Evolutionary conservation across 2,329 filamentous ascomycete species (phyloP).

Genomic region (Beauveria pseudobassiana): DNA sequence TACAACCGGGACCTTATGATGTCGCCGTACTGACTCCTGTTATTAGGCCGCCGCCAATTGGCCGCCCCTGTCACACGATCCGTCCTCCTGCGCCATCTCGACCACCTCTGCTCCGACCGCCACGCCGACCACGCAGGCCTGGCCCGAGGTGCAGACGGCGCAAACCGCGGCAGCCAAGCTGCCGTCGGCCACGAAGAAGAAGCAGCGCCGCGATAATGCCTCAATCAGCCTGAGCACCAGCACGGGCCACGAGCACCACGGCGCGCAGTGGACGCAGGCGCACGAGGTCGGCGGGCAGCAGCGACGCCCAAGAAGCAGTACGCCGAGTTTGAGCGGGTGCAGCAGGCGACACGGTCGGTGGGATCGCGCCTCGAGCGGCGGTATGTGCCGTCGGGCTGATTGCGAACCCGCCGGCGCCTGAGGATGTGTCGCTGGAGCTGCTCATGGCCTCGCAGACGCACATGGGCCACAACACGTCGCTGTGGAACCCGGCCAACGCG

Average conservation of each 20-base stretch:
- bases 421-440: constrained; percentile 82
- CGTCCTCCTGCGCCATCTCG: constrained; percentile 24
- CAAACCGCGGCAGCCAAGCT: constrained; percentile 18
- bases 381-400: constrained; percentile 61
- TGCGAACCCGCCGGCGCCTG: constrained; percentile 63
- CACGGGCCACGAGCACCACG: constrained; percentile 9
- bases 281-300: constrained; percentile 29
- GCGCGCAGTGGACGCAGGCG: constrained; percentile 21
- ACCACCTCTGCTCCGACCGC: constrained; percentile 19
- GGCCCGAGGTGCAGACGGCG: constrained; percentile 15
- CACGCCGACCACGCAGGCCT: constrained; percentile 14
- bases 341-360: constrained; percentile 37
- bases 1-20: neutral
- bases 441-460: constrained; percentile 82
- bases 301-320: constrained; percentile 32
- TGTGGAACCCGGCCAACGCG: constrained; percentile 94
- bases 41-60: constrained; percentile 46
- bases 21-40: constrained; percentile 2
- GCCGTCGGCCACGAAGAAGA: constrained; percentile 22
- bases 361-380: constrained; percentile 43
- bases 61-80: constrained; percentile 33
- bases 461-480: constrained; percentile 80
- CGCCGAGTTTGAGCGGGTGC: constrained; percentile 28
- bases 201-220: constrained; percentile 25
- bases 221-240: constrained; percentile 28